A percentile compares a stretch with the other conserved stretches of the same genome.
Evolutionary conservation across 441 rosid species (phyloP).

Genomic region (Adansonia gregorii): DNA sequence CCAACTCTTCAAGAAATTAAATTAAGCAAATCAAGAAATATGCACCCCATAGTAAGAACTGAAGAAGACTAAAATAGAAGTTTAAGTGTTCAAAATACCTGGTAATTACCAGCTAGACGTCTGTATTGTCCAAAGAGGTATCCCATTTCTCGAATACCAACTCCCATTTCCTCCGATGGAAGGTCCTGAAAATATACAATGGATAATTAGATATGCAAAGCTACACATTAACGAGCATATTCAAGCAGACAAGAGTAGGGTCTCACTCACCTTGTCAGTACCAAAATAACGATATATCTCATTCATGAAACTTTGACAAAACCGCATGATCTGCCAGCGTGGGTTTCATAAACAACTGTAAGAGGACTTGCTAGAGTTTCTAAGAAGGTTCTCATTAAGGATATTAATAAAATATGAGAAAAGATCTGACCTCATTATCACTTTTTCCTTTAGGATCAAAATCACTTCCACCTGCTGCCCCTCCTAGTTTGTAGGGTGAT

Average conservation of each 20-base stretch:
- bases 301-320: conserved; percentile 99
- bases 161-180: conserved; percentile 99
- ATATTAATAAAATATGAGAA: conserved; percentile 24
- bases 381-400: conserved; percentile 23
- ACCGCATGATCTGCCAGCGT: conserved; percentile 85
- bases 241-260: conserved; percentile 9
- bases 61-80: conserved; percentile 22
- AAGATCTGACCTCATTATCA: conserved; percentile 81
- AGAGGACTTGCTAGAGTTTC: conserved; percentile 37
- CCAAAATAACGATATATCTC: conserved; percentile 92
- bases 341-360: conserved; percentile 36
- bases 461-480: conserved; percentile 99
- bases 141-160: conserved; percentile 98
- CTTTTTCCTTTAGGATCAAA: conserved; percentile 99
- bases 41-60: not conserved
- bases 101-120: conserved; percentile 95
- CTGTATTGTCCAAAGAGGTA: conserved; percentile 96
- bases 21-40: not conserved
- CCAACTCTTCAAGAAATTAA: not conserved
- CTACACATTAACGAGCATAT: not conserved
- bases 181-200: conserved; percentile 61
- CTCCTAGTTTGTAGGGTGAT: conserved; percentile 97
- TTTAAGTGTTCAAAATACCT: conserved; percentile 53
- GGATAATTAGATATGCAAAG: conserved; percentile 26
- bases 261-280: conserved; percentile 68